A percentile compares a stretch with the other conserved stretches of the same genome.
Evolutionary conservation across 768 basidiomycete genomes (phyloP).

Genomic region (Pulveroboletus sp.): DNA sequence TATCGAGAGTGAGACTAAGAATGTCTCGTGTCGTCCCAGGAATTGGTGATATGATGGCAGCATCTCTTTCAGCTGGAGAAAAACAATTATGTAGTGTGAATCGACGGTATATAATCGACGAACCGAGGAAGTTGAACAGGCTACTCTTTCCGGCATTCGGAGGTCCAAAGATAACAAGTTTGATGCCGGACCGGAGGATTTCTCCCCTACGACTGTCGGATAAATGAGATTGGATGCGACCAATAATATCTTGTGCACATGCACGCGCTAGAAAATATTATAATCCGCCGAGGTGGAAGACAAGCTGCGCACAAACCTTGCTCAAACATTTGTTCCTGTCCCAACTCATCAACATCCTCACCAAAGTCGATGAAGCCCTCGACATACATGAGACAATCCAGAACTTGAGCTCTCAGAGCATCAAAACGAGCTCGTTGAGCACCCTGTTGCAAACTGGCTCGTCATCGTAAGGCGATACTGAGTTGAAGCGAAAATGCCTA

Average conservation of each 20-base stretch:
- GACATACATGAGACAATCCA: constrained; percentile 71
- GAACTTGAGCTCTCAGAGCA: constrained; percentile 58
- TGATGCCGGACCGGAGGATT: constrained; percentile 78
- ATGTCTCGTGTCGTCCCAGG: constrained; percentile 91
- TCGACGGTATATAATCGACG: constrained; percentile 2
- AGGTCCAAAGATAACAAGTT: constrained; percentile 86
- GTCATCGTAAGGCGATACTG: not conserved
- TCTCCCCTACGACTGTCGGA: constrained; percentile 77
- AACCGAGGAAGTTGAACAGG: constrained; percentile 80
- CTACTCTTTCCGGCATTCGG: constrained; percentile 96
- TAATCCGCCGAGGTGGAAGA: not conserved
- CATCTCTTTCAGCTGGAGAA: constrained; percentile 72
- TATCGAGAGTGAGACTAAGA: constrained; percentile 80
- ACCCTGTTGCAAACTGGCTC: constrained; percentile 49
- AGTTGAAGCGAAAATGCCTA: constrained; percentile 35
- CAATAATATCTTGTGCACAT: constrained; percentile 48
- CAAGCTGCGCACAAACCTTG: constrained; percentile 44
- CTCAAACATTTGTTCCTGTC: constrained; percentile 69
- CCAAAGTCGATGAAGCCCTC: constrained; percentile 95
- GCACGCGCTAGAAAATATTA: constrained; percentile 43
- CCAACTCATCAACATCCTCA: constrained; percentile 81
- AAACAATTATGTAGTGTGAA: not conserved
- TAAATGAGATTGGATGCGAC: constrained; percentile 54
- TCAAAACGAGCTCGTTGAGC: constrained; percentile 57
- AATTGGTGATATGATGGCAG: constrained; percentile 84